Percentiles rank a stretch among this genome's conserved stretches.
Conservation (phyloP, 176 grass and related monocot genomes). For the Oryza longistaminata region DNA sequence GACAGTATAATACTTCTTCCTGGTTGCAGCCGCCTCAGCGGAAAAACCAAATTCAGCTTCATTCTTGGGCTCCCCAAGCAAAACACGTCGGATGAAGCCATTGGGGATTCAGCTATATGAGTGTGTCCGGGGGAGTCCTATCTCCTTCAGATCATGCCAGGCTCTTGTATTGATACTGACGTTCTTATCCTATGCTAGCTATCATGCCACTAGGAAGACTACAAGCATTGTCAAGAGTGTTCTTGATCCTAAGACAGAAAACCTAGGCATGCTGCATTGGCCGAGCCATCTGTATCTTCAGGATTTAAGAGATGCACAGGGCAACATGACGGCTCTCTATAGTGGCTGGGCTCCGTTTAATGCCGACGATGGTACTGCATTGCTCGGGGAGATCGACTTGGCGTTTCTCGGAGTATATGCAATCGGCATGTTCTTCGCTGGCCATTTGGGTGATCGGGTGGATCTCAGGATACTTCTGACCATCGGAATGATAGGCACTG, state of each 20-base stretch:
- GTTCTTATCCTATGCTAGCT: conserved; percentile 74
- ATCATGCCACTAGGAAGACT: conserved; percentile 83
- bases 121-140: conserved; percentile 43
- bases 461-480: conserved; percentile 73
- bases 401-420: conserved; percentile 79
- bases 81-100: conserved; percentile 46
- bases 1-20: conserved; percentile 34
- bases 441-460: conserved; percentile 72
- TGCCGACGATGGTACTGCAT: conserved; percentile 48
- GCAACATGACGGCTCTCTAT: conserved; percentile 18
- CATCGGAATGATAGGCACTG: conserved; percentile 68
- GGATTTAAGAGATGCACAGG: conserved; percentile 17
- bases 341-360: conserved; percentile 78
- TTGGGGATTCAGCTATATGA: conserved; percentile 60
- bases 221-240: conserved; percentile 87
- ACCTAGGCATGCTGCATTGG: conserved; percentile 47
- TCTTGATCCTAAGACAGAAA: conserved; percentile 73
- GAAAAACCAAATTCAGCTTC: neutral
- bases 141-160: conserved; percentile 75
- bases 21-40: neutral
- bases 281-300: conserved; percentile 62
- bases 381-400: conserved; percentile 78
- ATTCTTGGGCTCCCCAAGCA: conserved; percentile 32
- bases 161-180: conserved; percentile 62
- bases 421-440: conserved; percentile 84